Evolutionary conservation across 2,329 filamentous ascomycete genomes (phyloP), one percentile per base, ranked within the genome.

Genomic region (Talaromyces sp.): DNA sequence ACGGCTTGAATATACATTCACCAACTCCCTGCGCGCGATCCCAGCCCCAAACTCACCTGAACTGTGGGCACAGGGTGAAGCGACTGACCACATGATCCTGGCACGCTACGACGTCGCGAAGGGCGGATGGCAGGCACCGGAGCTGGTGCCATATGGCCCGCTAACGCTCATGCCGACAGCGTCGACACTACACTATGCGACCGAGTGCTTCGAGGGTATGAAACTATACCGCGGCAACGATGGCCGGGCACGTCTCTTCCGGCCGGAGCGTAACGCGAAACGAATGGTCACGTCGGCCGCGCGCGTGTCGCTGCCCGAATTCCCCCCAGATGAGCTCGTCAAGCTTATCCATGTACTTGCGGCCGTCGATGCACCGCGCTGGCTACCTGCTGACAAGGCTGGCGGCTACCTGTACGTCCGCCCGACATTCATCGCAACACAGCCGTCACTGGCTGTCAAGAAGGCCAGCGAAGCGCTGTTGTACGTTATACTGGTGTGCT

Each of bases 371-470:
- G 68, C 63, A 4, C 53, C 66, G 4, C 68, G 66, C 60, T 72
- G 70, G 70, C 63, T 72, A 7, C 56, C 67, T 1, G 58, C 55
- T 6, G 31, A 30, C 62, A 27, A 68, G 81, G 85, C 65, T 81
- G 85, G 40, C 82, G 87, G 79, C 57, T 96, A 89, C 79, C 79
- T 97, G 58, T 96, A 97, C 79, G 82, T 96, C 62, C 89, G 92
- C 55, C 92, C 92, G 1, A 92, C 91, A 0, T 83, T 96, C 75
- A 96, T 97, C 71, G 92, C 89, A 59, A 93, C 89, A 9, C 90
- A 91, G 68, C 78, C 87, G 7, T 88, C 91, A 69, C 85, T 97
- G 3, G 93, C 92, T 64, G 90, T 97, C 50, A 87, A 90, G 73
- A 84, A 86, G 3, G 92, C 94, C 54, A 85, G 84, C 65, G 87